These are phyloP conservation scores for Dothistroma pini DNA, from an alignment of 2,329 filamentous ascomycete genomes.

Conservation along the genomic window DNA sequence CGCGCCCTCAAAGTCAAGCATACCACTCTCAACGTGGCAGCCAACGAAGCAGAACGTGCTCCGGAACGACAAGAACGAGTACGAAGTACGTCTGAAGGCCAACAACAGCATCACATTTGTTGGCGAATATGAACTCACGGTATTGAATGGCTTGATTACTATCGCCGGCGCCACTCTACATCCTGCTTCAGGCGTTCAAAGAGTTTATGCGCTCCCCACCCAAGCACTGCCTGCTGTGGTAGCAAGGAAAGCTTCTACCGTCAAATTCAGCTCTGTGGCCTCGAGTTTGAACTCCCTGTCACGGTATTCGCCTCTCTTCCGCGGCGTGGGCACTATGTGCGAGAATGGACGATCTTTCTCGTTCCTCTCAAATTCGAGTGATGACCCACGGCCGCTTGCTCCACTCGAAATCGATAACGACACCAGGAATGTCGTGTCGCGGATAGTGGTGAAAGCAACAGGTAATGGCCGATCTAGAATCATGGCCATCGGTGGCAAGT, in stretches of 20 bases:
- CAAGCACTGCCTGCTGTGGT: constrained; percentile 67
- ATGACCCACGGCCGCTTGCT: constrained; percentile 18
- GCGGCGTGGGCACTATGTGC: constrained; percentile 60
- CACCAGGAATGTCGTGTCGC: constrained; percentile 37
- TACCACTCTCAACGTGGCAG: constrained; percentile 5
- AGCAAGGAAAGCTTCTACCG: constrained; percentile 44
- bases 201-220: constrained; percentile 64
- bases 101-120: constrained; percentile 43
- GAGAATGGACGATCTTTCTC: constrained; percentile 25
- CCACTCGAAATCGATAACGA: constrained; percentile 29
- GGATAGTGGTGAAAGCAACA: constrained; percentile 39
- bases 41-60: constrained; percentile 11
- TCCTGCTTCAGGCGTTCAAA: constrained; percentile 34
- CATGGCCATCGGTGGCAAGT: constrained; percentile 67
- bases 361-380: constrained; percentile 29
- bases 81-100: constrained; percentile 24
- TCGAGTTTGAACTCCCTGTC: constrained; percentile 53
- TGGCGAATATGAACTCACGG: constrained; percentile 64
- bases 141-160: constrained; percentile 60
- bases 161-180: constrained; percentile 63
- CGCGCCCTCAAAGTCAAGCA: neutral
- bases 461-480: constrained; percentile 34
- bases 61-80: constrained; percentile 16
- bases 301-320: constrained; percentile 62
- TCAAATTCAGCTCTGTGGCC: constrained; percentile 53